phyloP scores from a whole-genome alignment of 441 rosid genomes.

The Kokia cookei region DNA sequence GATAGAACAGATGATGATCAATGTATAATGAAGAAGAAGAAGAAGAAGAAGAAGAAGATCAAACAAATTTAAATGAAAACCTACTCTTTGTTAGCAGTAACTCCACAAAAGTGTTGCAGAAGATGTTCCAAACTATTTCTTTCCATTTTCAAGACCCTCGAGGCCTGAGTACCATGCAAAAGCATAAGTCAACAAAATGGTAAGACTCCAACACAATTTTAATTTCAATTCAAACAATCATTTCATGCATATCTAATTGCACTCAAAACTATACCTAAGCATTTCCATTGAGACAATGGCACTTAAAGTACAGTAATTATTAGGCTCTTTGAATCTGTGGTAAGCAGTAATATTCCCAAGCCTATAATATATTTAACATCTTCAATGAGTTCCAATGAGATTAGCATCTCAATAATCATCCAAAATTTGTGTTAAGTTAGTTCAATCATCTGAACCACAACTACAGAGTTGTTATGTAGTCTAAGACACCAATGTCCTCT shows the following conservation, averaged over 20 bases:
- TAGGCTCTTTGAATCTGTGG: neutral
- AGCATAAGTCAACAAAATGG: neutral
- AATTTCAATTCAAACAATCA: neutral
- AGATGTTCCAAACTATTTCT: conserved; percentile 89
- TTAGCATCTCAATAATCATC: neutral
- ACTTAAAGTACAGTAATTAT: neutral
- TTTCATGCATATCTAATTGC: neutral
- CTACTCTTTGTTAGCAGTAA: conserved; percentile 89
- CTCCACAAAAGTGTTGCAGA: conserved; percentile 70
- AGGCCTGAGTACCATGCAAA: conserved; percentile 47
- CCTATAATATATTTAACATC: neutral
- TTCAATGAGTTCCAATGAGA: neutral
- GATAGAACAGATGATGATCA: conserved; percentile 9
- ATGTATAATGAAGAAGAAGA: neutral
- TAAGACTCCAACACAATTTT: neutral
- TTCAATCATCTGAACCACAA: neutral
- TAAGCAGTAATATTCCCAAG: neutral
- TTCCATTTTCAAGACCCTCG: conserved; percentile 82
- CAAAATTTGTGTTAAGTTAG: neutral
- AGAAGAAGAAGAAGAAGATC: neutral
- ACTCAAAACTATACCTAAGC: neutral
- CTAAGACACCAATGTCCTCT: neutral
- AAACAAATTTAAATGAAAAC: conserved; percentile 17
- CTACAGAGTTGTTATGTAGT: neutral
- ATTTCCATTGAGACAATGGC: neutral